Conservation (phyloP, 306 rosid genomes). For the Castanea crenata region DNA sequence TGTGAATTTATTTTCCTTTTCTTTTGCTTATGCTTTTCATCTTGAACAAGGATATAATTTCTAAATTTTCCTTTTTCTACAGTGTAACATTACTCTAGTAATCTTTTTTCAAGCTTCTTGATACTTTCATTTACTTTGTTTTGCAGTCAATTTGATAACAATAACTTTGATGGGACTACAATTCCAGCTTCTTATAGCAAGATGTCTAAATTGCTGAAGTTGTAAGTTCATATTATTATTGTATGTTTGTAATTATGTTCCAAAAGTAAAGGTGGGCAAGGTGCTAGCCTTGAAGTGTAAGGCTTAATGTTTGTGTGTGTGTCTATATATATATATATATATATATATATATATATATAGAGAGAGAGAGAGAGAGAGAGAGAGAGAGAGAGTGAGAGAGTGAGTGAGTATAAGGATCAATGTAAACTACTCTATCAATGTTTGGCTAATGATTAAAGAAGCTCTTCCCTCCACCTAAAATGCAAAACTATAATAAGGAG, state of each 20-base stretch:
- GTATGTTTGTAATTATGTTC: conserved; percentile 2
- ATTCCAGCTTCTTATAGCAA: conserved; percentile 43
- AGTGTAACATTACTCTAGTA: conserved; percentile 6
- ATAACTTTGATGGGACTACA: conserved; percentile 38
- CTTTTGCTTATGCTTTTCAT: conserved; percentile 9
- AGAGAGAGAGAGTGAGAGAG: too few species aligned
- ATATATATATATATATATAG: too few species aligned
- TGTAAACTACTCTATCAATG: too few species aligned
- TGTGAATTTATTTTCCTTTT: background rate
- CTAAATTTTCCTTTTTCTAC: background rate
- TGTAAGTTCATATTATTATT: conserved; percentile 33
- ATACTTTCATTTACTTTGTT: background rate
- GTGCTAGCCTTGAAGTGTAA: background rate
- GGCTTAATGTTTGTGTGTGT: too few species aligned
- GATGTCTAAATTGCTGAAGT: conserved; percentile 30
- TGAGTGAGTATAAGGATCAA: too few species aligned
- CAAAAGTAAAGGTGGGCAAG: conserved; percentile 3
- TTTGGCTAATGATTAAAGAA: too few species aligned
- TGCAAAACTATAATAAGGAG: too few species aligned
- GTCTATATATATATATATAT: too few species aligned
- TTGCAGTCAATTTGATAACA: conserved; percentile 55
- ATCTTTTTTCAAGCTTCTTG: background rate
- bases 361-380: too few species aligned
- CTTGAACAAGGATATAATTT: background rate
- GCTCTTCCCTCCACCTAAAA: too few species aligned